These are phyloP conservation scores for Eutreptiella sp. DNA, from an alignment of 208 protist genomes.

Conservation along the genomic window DNA sequence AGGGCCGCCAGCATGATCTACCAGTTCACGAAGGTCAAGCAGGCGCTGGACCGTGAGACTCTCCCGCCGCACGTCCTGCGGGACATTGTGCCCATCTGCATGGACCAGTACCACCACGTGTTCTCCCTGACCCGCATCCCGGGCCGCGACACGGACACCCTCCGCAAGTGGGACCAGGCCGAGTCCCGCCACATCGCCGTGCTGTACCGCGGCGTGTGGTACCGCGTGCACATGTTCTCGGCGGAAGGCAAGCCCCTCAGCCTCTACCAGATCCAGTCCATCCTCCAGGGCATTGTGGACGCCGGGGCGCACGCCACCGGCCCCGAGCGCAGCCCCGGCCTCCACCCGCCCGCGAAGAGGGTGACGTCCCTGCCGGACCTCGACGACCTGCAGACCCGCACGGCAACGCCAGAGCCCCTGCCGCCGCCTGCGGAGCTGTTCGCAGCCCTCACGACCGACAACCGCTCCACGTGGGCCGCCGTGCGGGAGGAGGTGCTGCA, in stretches of 20 bases:
- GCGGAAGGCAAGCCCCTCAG: constrained; percentile 34
- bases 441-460: constrained; percentile 55
- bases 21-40: constrained; percentile 56
- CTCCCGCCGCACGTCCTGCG: constrained; percentile 49
- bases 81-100: constrained; percentile 61
- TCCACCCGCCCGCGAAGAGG: too few relatives aligned
- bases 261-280: constrained; percentile 39
- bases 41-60: constrained; percentile 48
- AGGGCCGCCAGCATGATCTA: constrained; percentile 57
- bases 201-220: constrained; percentile 56
- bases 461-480: constrained; percentile 61
- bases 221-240: constrained; percentile 48
- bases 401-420: too few relatives aligned
- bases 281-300: constrained; percentile 18
- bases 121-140: constrained; percentile 75
- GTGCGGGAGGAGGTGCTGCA: constrained; percentile 50
- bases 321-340: too few relatives aligned
- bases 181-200: constrained; percentile 63
- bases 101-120: constrained; percentile 66
- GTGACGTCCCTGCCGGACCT: too few relatives aligned
- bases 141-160: constrained; percentile 57
- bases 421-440: too few relatives aligned
- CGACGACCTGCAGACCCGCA: too few relatives aligned
- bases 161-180: constrained; percentile 45
- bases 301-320: constrained; percentile 41